Evolutionary conservation across 225 moss, liverwort and hornwort genomes (phyloP), one percentile per base, ranked within the genome.

Genomic region (Neckera pumila): DNA sequence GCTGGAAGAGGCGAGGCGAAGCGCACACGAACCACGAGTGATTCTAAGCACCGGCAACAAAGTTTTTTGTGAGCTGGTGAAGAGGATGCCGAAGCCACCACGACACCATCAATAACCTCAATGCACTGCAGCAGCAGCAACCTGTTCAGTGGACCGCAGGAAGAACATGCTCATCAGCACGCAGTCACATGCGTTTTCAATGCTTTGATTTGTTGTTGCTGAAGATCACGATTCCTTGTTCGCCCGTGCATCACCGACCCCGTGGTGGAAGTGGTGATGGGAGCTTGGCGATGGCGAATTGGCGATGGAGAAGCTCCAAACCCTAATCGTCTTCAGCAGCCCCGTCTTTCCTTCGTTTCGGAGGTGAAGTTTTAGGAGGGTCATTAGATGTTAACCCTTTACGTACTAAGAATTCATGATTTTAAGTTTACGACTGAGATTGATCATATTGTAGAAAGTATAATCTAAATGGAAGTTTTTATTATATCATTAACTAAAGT

Each of bases 1-100:
- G 78, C 91, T 91, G 89, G 83, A 78, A 79, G 79, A 78, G 77
- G 78, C 77, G 87, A 85, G 51, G 79, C 64, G 42, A 80, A 36
- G 80, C 80, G 76, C 74, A 76, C 81, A 88, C 85, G 66, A 77
- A 86, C 45, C 86, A 53, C 53, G 59, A 51, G 31, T 71, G 87
- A 61, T 54, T 45, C 90, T 78, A 79, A 83, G 36, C 61, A 76
- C 61, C 77, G 38, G 69, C 61, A 49, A 73, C 34, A 84, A 45
- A 23, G 27, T 47, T 47, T 47, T 51, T 72, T 47, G 33, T 70
- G 51, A 81, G 81, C 73, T 83, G 76, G 66, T 26, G 57, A 85
- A 45, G 85, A 47, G 45, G 59, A 64, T 49, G 51, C 38, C 58
- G 76, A 61, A 49, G 76, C 83, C 77, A 83, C 76, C 60, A 82